Evolutionary conservation across 345 rosid species (phyloP).

Genomic region (Heritiera fomes): DNA sequence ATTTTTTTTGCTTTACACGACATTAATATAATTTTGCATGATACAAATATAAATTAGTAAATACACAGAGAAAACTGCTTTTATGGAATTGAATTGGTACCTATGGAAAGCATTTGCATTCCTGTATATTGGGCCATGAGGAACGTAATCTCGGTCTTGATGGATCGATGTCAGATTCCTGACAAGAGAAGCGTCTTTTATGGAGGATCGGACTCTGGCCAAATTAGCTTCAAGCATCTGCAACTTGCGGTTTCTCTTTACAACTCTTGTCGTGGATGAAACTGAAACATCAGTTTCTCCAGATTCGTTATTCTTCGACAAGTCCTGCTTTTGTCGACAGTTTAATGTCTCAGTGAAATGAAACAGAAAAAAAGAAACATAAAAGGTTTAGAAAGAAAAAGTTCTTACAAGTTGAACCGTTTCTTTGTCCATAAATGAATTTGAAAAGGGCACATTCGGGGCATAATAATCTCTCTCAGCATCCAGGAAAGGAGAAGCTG

Average conservation of each 20-base stretch:
- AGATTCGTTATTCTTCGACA: not conserved
- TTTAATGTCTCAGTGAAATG: not conserved
- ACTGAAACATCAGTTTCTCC: not conserved
- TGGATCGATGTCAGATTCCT: constrained; percentile 18
- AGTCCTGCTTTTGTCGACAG: not conserved
- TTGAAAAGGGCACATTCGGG: not conserved
- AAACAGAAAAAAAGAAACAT: not conserved
- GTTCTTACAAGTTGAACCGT: not conserved
- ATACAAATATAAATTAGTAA: no score
- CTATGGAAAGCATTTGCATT: constrained; percentile 50
- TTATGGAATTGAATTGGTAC: not conserved
- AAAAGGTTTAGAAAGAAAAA: not conserved
- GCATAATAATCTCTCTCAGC: not conserved
- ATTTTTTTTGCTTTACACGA: no score
- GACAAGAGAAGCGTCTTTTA: constrained; percentile 39
- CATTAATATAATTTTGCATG: no score
- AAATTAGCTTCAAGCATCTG: constrained; percentile 40
- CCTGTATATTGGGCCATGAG: constrained; percentile 48
- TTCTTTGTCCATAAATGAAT: not conserved
- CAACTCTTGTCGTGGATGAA: not conserved
- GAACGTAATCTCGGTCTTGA: constrained; percentile 39
- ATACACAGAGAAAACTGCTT: not conserved
- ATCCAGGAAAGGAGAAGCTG: not conserved
- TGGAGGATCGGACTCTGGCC: constrained; percentile 48
- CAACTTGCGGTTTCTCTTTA: constrained; percentile 18